Percentiles rank a stretch among this genome's conserved stretches.
Evolutionary conservation across 1,284 basidiomycete genomes (phyloP).

Genomic region (Afroboletus lepidellus): DNA sequence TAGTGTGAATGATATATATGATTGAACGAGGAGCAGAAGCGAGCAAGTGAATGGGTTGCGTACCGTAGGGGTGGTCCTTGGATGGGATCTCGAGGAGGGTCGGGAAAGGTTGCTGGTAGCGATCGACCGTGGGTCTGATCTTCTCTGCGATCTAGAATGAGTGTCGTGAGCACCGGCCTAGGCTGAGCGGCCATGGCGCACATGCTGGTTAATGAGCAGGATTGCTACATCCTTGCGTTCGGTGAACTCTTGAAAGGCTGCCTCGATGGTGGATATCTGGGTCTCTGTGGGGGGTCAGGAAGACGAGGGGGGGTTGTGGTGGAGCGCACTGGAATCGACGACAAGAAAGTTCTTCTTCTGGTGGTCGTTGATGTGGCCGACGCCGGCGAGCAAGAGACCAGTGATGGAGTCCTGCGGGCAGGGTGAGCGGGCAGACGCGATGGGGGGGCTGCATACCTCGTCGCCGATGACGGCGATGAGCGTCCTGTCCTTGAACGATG

Average conservation of each 20-base stretch:
- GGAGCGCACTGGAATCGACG: constrained; percentile 75
- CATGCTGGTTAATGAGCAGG: constrained; percentile 95
- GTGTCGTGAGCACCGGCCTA: constrained; percentile 11
- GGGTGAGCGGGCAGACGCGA: constrained; percentile 4
- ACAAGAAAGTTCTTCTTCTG: constrained; percentile 96
- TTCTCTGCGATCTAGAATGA: constrained; percentile 83
- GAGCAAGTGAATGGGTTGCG: constrained; percentile 18
- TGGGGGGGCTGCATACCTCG: constrained; percentile 56
- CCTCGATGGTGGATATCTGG: constrained; percentile 83
- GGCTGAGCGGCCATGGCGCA: constrained; percentile 39
- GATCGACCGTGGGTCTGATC: constrained; percentile 93
- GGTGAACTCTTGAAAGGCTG: constrained; percentile 89
- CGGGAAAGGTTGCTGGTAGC: constrained; percentile 95
- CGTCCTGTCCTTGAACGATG: constrained; percentile 77
- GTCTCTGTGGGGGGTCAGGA: constrained; percentile 61
- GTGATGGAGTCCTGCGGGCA: constrained; percentile 85
- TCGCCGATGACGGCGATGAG: constrained; percentile 94
- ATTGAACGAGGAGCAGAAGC: neutral
- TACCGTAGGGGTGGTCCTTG: constrained; percentile 91
- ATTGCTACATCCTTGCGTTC: constrained; percentile 93
- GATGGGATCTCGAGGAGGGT: constrained; percentile 96
- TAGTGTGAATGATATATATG: constrained; percentile 22
- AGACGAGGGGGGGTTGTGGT: constrained; percentile 1
- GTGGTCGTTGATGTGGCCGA: constrained; percentile 84
- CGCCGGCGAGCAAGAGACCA: constrained; percentile 86